phyloP scores from a whole-genome alignment of 768 basidiomycete species.

The Russula dissimulans region DNA sequence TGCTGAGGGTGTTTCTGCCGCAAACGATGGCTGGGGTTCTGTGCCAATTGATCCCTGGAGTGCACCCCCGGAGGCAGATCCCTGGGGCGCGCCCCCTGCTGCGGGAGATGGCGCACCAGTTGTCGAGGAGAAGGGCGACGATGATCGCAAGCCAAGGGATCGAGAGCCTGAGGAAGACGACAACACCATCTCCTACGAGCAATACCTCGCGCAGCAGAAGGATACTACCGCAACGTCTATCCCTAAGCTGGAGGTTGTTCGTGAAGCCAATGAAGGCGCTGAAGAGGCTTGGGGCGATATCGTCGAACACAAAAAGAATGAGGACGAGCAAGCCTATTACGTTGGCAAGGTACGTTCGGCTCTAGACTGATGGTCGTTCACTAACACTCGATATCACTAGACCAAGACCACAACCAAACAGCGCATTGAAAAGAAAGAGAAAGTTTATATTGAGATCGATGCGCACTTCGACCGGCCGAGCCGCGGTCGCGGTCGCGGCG shows the following conservation, averaged over 20 bases:
- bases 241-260: slow-evolving; percentile 63
- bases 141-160: slow-evolving; percentile 36
- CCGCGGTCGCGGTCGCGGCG: slow-evolving; percentile 42
- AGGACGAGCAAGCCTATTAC: slow-evolving; percentile 69
- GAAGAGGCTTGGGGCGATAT: slow-evolving; percentile 63
- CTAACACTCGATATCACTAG: slow-evolving; percentile 30
- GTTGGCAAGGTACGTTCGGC: slow-evolving; percentile 65
- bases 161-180: slow-evolving; percentile 79
- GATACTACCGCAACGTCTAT: slow-evolving; percentile 46
- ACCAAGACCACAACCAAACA: slow-evolving; percentile 55
- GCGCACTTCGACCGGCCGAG: slow-evolving; percentile 77
- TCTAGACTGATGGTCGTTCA: not conserved
- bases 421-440: slow-evolving; percentile 78
- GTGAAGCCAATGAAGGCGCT: slow-evolving; percentile 76
- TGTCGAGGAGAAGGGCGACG: slow-evolving; percentile 29
- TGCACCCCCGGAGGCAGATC: slow-evolving; percentile 21
- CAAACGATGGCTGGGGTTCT: slow-evolving; percentile 32
- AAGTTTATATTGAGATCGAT: slow-evolving; percentile 88
- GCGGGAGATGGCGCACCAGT: slow-evolving; percentile 25
- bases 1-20: slow-evolving; percentile 33
- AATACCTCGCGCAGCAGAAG: slow-evolving; percentile 80
- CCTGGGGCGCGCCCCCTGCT: slow-evolving; percentile 27
- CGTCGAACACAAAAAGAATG: slow-evolving; percentile 53
- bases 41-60: slow-evolving; percentile 31
- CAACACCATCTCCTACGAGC: slow-evolving; percentile 88